Percentiles rank a stretch among this genome's conserved stretches.
Evolutionary conservation across 2,329 filamentous ascomycete species (phyloP).

Genomic region (Aspergillus sp.): DNA sequence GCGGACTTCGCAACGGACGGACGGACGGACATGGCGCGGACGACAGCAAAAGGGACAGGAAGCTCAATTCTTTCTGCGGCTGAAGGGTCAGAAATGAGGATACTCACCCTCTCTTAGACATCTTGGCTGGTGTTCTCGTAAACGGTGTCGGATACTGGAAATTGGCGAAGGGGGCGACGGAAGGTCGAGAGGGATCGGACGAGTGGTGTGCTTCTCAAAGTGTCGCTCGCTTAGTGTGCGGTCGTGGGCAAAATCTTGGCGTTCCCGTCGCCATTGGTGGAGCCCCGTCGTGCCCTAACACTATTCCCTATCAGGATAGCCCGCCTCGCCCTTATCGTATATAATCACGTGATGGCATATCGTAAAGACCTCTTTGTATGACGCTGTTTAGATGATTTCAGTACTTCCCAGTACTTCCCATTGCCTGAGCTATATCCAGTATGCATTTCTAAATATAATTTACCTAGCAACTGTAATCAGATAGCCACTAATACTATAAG

Average conservation of each 20-base stretch:
- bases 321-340: slow-evolving; percentile 1
- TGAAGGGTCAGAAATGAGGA: neutral
- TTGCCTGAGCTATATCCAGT: neutral
- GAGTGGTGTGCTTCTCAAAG: slow-evolving; percentile 32
- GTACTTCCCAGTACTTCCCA: too few relatives aligned
- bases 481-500: neutral
- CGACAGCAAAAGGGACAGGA: slow-evolving; percentile 8
- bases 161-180: slow-evolving; percentile 29
- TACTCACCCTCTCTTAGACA: slow-evolving; percentile 54
- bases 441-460: neutral
- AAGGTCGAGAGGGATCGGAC: slow-evolving; percentile 26
- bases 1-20: slow-evolving; percentile 12
- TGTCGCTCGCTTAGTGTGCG: slow-evolving; percentile 47
- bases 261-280: slow-evolving; percentile 24
- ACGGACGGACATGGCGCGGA: neutral
- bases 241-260: slow-evolving; percentile 45
- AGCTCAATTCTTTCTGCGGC: neutral
- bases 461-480: neutral
- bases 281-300: slow-evolving; percentile 34
- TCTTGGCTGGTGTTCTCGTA: slow-evolving; percentile 45
- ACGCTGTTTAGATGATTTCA: neutral
- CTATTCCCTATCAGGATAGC: slow-evolving; percentile 27
- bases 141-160: slow-evolving; percentile 37
- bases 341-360: neutral
- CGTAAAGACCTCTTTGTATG: too few relatives aligned